These are phyloP conservation scores for Cymodocea nodosa DNA, from an alignment of 116 monocot species.

Conservation along the genomic window DNA sequence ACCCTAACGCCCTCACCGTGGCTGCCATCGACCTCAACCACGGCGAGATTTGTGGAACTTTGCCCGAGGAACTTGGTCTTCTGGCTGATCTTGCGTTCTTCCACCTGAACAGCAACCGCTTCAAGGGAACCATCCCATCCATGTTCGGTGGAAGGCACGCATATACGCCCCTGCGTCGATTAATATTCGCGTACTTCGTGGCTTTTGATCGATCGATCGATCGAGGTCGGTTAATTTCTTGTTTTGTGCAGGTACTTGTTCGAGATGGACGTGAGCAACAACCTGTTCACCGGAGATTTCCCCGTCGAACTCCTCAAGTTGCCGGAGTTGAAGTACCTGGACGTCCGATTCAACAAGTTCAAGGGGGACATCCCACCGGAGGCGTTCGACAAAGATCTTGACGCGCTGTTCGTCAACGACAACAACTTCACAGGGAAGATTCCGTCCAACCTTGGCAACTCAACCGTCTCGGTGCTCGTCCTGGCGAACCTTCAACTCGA, in stretches of 20 bases:
- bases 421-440: conserved; percentile 39
- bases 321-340: conserved; percentile 35
- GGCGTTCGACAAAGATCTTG: conserved; percentile 39
- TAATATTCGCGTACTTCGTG: neutral
- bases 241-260: conserved; percentile 9
- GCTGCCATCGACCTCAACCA: conserved; percentile 43
- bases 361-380: conserved; percentile 29
- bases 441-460: conserved; percentile 43
- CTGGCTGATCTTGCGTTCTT: conserved; percentile 44
- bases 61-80: conserved; percentile 31
- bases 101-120: conserved; percentile 51
- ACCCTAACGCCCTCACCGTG: conserved; percentile 14
- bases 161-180: neutral
- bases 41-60: conserved; percentile 38
- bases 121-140: conserved; percentile 29
- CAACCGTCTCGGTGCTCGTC: conserved; percentile 48
- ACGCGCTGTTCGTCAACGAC: conserved; percentile 63
- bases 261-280: conserved; percentile 74
- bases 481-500: conserved; percentile 49
- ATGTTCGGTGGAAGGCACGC: conserved; percentile 9
- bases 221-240: neutral
- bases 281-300: conserved; percentile 45
- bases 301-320: conserved; percentile 38
- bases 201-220: neutral
- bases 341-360: conserved; percentile 55